Conservation (phyloP, 139 green algal genomes). For the Mychonastes homosphaera region DNA sequence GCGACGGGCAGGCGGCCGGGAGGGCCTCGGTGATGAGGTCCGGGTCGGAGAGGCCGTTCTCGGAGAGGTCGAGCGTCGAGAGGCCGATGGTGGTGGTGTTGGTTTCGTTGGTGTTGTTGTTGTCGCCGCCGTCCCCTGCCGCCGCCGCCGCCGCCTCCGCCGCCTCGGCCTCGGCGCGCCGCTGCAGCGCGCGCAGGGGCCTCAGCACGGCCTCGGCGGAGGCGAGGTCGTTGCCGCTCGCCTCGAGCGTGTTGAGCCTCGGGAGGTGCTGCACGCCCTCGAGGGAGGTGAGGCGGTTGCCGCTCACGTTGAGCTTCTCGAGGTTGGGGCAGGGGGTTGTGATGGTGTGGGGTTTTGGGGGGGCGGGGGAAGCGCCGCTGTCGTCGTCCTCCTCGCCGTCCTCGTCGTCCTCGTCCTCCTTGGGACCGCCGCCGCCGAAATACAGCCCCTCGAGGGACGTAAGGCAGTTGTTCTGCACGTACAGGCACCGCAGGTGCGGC, state of each 20-base stretch:
- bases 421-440: too few relatives aligned
- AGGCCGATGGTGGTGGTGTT: too few relatives aligned
- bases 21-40: constrained; percentile 34
- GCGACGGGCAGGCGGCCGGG: constrained; percentile 35
- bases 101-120: too few relatives aligned
- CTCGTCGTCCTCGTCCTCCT: too few relatives aligned
- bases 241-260: constrained; percentile 51
- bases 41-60: constrained; percentile 58
- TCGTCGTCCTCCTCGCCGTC: too few relatives aligned
- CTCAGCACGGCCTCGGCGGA: constrained; percentile 37
- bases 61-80: constrained; percentile 65
- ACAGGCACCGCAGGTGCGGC: constrained; percentile 33
- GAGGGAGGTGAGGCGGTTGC: constrained; percentile 57
- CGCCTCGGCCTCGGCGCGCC: too few relatives aligned
- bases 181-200: constrained; percentile 33
- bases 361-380: too few relatives aligned
- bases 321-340: constrained; percentile 47
- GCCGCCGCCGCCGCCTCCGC: too few relatives aligned
- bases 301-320: constrained; percentile 70
- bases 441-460: constrained; percentile 40
- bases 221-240: constrained; percentile 50
- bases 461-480: constrained; percentile 76
- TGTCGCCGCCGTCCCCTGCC: too few relatives aligned
- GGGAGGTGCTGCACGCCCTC: constrained; percentile 33
- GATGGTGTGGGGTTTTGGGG: too few relatives aligned